Evolutionary conservation across 306 rosid genomes (phyloP), one percentile per base, ranked within the genome.

Genomic region (Acacia crassicarpa): DNA sequence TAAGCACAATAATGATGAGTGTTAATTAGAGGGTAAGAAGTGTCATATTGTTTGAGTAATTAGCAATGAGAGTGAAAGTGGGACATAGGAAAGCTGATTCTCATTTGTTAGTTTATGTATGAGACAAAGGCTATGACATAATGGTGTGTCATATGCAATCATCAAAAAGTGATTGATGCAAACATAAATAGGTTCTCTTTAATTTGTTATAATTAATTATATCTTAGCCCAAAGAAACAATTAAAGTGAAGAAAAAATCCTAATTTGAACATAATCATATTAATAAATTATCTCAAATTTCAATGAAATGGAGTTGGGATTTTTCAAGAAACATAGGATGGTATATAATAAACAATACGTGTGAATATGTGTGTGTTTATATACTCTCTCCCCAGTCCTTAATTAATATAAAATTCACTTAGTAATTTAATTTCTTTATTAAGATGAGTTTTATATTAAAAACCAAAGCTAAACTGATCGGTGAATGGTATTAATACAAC

Each of bases 101-200:
- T 86, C 80, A 85, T 74, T 88, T 77, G 86, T 87, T 85, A 66
- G 84, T 86, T 83, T 81, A 51, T 83, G 86, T 16, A 83, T 41
- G 25, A 53, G 91, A 86, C 82, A 81, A 76, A 35, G 84, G 76
- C 85, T 58, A 79, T 85, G 83, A 85, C 90, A 84, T 81, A 79
- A 43, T 51, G 85, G 82, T 85, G 84, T 80, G 81, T 79, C 81
- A 86, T 81, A 41, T 85, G 83, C 88, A 79, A 81, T 90, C 87
- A 86, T 86, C 91, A 72, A 81, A 79, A 84, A 67, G 82, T 81
- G 83, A 88, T 81, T 88, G 86, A 88, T 84, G 14, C 71, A 38
- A 38, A 66, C 71, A 66, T 7, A 33, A 8, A 32, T 35, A 66
- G 44, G 71, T 25, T 58, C 22, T 15, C 44, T 65, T 65, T 30